A percentile compares a stretch with the other conserved stretches of the same genome.
phyloP scores from a whole-genome alignment of 176 grass and related monocot genomes.

The Oryza glaberrima region DNA sequence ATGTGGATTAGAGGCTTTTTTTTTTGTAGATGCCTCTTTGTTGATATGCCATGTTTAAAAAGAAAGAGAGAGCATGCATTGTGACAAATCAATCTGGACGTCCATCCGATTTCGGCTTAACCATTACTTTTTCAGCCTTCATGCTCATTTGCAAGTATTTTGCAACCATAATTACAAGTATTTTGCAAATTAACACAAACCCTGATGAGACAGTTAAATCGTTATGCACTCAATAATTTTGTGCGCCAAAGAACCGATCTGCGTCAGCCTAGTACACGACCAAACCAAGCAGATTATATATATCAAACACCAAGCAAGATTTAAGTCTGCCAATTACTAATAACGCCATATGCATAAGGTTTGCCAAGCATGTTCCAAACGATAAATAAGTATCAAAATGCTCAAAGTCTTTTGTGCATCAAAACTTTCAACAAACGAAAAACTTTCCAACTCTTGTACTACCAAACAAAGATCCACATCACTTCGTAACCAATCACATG shows the following conservation, averaged over 20 bases:
- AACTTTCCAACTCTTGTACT: constrained; percentile 1
- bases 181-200: neutral
- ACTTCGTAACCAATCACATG: constrained; percentile 46
- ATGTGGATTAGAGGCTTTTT: neutral
- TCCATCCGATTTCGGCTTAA: neutral
- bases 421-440: constrained; percentile 33
- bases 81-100: neutral
- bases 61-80: neutral
- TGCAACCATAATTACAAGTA: neutral
- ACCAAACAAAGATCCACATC: constrained; percentile 2
- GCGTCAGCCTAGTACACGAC: neutral
- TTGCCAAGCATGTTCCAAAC: constrained; percentile 19
- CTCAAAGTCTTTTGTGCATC: neutral
- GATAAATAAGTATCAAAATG: constrained; percentile 27
- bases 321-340: constrained; percentile 4
- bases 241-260: neutral
- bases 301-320: neutral
- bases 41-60: neutral
- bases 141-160: neutral
- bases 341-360: constrained; percentile 15
- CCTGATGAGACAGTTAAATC: neutral
- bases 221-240: neutral
- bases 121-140: neutral
- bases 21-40: neutral
- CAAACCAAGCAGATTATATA: neutral